A percentile compares a stretch with the other conserved stretches of the same genome.
Conservation (phyloP, 805 yeast genomes). For the Wickerhamiella shivajii region DNA sequence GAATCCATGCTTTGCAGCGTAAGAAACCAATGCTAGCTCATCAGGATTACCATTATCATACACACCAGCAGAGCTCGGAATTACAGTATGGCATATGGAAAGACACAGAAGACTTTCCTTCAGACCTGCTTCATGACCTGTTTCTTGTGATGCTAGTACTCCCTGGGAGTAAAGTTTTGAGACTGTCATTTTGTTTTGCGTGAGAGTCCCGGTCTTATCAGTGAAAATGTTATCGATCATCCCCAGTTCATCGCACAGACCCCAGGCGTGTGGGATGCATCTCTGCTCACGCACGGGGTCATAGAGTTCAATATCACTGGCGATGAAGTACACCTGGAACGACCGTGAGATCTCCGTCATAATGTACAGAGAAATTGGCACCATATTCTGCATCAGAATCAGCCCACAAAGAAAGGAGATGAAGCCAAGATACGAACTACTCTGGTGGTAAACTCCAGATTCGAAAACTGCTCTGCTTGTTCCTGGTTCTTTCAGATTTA, state of each 20-base stretch:
- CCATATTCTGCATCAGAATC: conserved; percentile 93
- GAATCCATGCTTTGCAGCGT: conserved; percentile 75
- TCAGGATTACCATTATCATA: conserved; percentile 99
- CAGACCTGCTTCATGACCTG: conserved; percentile 15
- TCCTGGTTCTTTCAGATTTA: too few species aligned
- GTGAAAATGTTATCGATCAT: conserved; percentile 90
- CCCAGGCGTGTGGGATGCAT: conserved; percentile 88
- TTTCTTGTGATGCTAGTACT: conserved; percentile 25
- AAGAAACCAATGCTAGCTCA: conserved; percentile 81
- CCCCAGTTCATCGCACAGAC: conserved; percentile 90
- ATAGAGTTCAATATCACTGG: conserved; percentile 91
- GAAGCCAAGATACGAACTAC: too few species aligned
- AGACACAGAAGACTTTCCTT: conserved; percentile 44
- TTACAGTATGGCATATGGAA: conserved; percentile 91
- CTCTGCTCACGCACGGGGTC: conserved; percentile 71
- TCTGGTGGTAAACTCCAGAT: too few species aligned
- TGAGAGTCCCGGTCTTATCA: conserved; percentile 94
- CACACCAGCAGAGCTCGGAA: conserved; percentile 66
- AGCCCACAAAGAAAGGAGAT: too few species aligned
- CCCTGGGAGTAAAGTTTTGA: conserved; percentile 77
- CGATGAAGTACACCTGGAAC: conserved; percentile 66
- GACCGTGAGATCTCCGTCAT: conserved; percentile 93
- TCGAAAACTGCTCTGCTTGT: too few species aligned
- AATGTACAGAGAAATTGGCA: conserved; percentile 86
- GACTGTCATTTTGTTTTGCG: conserved; percentile 86